A percentile compares a stretch with the other conserved stretches of the same genome.
These are phyloP conservation scores for Xylariaceae sp. DNA, from an alignment of 2,329 filamentous ascomycete species.

Conservation along the genomic window DNA sequence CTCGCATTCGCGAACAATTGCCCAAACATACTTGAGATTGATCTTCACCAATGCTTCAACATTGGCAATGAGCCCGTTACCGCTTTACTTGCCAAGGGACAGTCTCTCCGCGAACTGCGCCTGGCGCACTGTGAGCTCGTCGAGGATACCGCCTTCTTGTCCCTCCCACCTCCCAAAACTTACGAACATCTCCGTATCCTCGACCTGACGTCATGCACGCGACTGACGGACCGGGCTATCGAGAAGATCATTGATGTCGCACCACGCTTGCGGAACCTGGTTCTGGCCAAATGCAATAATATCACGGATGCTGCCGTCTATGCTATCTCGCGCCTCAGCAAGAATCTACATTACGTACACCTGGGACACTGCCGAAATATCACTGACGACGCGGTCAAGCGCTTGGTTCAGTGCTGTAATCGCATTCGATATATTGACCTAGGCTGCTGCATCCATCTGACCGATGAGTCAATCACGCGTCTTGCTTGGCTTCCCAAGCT, in stretches of 20 bases:
- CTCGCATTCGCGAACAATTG: conserved; percentile 82
- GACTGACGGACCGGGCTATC: conserved; percentile 78
- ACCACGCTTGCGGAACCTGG: conserved; percentile 82
- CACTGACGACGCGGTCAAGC: conserved; percentile 80
- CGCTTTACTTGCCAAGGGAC: conserved; percentile 67
- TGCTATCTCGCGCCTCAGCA: conserved; percentile 81
- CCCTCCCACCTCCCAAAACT: conserved; percentile 57
- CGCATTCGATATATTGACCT: conserved; percentile 95
- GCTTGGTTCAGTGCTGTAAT: conserved; percentile 78
- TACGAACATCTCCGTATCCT: conserved; percentile 90
- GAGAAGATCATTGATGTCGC: conserved; percentile 81
- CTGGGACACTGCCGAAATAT: conserved; percentile 88
- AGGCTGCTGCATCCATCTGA: conserved; percentile 86
- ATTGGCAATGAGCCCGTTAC: conserved; percentile 81
- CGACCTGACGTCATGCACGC: conserved; percentile 81
- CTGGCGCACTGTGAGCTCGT: conserved; percentile 79
- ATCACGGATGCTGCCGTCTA: conserved; percentile 85
- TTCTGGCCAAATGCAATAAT: conserved; percentile 87
- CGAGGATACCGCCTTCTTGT: conserved; percentile 80
- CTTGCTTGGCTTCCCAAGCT: conserved; percentile 85
- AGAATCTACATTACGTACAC: conserved; percentile 95
- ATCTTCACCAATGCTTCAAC: conserved; percentile 76
- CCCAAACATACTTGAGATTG: conserved; percentile 90
- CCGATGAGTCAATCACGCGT: conserved; percentile 76
- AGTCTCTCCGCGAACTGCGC: conserved; percentile 81